These are phyloP conservation scores for Stropharia rugosoannulata DNA, from an alignment of 768 basidiomycete species.

Conservation along the genomic window DNA sequence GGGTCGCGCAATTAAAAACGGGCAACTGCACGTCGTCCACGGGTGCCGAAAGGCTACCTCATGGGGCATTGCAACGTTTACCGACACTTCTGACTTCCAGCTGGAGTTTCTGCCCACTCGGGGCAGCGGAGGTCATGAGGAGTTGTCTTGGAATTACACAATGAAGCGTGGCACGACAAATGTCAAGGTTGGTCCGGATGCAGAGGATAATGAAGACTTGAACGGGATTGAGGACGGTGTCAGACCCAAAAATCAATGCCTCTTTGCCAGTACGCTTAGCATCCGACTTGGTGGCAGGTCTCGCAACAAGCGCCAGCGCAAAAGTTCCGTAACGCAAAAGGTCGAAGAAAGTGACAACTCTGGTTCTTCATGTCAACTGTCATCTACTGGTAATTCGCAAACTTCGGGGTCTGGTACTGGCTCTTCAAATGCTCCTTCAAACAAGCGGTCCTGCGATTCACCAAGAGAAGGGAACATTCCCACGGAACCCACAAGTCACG, in stretches of 20 bases:
- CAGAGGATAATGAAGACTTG: background rate
- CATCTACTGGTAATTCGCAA: background rate
- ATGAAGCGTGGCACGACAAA: background rate
- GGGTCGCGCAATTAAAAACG: conserved; percentile 19
- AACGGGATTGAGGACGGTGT: background rate
- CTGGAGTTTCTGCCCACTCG: background rate
- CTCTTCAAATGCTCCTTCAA: too few relatives aligned
- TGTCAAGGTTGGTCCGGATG: conserved; percentile 4
- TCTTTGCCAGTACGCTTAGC: conserved; percentile 7
- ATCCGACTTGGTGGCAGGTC: background rate
- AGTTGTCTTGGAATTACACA: background rate
- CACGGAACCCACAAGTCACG: too few relatives aligned
- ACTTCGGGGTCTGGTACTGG: too few relatives aligned
- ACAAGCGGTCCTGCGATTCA: too few relatives aligned
- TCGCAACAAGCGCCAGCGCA: background rate
- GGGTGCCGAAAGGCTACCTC: conserved; percentile 22
- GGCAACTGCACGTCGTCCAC: conserved; percentile 24
- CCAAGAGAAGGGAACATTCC: too few relatives aligned
- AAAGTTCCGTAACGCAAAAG: background rate
- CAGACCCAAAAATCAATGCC: conserved; percentile 3
- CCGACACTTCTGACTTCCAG: background rate
- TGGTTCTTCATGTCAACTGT: background rate
- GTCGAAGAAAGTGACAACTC: background rate
- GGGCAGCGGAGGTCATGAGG: background rate
- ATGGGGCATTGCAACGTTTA: conserved; percentile 21